These are phyloP conservation scores for Ustilago trichophora DNA, from an alignment of 1,284 basidiomycete genomes.

Conservation along the genomic window DNA sequence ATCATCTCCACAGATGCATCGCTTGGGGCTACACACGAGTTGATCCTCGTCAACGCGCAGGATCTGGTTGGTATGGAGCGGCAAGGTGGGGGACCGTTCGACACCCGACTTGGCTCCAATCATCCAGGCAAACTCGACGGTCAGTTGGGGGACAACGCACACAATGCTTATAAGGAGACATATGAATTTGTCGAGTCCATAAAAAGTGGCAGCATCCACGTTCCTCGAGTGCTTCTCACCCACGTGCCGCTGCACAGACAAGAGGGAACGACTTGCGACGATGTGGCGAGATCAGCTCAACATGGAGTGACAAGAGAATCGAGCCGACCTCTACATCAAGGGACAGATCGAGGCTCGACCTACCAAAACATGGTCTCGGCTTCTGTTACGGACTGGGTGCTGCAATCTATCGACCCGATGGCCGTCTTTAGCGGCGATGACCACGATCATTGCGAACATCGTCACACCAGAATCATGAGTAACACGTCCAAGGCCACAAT, in stretches of 20 bases:
- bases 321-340: slow-evolving; percentile 39
- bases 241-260: slow-evolving; percentile 53
- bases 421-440: slow-evolving; percentile 59
- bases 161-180: slow-evolving; percentile 32
- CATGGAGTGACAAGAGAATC: slow-evolving; percentile 51
- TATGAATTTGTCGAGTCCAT: slow-evolving; percentile 43
- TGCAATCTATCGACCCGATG: slow-evolving; percentile 38
- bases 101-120: slow-evolving; percentile 18
- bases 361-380: slow-evolving; percentile 54
- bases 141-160: slow-evolving; percentile 32
- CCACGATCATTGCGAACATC: slow-evolving; percentile 59
- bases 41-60: slow-evolving; percentile 50
- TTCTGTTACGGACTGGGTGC: slow-evolving; percentile 44
- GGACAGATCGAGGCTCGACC: slow-evolving; percentile 45
- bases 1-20: slow-evolving; percentile 24
- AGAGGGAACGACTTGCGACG: slow-evolving; percentile 30
- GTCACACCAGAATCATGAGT: slow-evolving; percentile 25
- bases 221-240: slow-evolving; percentile 49
- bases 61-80: slow-evolving; percentile 58
- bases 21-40: slow-evolving; percentile 49
- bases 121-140: slow-evolving; percentile 39
- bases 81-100: slow-evolving; percentile 27
- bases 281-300: slow-evolving; percentile 13
- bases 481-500: background rate
- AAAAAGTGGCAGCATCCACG: slow-evolving; percentile 10